These are phyloP conservation scores for Gaertneriomyces semiglobifer DNA, from an alignment of 192 early-diverging fungal species.

Conservation along the genomic window DNA sequence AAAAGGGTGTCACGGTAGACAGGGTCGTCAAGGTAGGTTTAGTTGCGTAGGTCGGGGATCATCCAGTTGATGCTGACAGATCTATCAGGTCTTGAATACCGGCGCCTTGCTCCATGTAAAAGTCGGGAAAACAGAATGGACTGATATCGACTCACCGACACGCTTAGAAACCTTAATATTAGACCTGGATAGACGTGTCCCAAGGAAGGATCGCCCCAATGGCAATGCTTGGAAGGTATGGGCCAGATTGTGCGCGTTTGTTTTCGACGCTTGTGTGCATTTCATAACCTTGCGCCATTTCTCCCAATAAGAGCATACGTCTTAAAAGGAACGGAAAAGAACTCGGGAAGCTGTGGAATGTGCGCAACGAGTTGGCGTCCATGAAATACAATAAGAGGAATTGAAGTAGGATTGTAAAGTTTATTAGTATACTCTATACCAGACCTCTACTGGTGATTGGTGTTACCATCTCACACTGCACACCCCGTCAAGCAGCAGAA, in stretches of 20 bases:
- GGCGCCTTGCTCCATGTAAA: not conserved
- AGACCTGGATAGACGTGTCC: conserved; percentile 15
- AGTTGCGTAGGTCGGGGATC: not conserved
- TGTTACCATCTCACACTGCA: no score
- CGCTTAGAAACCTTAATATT: conserved; percentile 13
- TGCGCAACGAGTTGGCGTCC: conserved; percentile 2
- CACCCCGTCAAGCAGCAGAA: no score
- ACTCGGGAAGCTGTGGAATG: not conserved
- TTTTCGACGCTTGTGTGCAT: no score
- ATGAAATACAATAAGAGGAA: not conserved
- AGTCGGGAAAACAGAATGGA: not conserved
- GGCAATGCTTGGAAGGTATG: conserved; percentile 26
- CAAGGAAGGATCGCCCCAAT: conserved; percentile 10
- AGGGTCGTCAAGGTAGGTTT: conserved; percentile 13
- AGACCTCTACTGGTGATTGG: no score
- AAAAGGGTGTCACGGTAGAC: conserved; percentile 11
- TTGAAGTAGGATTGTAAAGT: not conserved
- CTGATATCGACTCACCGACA: conserved; percentile 7
- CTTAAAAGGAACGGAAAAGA: conserved; percentile 7
- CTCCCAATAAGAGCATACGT: conserved; percentile 3
- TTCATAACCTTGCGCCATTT: no score
- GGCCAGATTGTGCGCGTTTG: no score
- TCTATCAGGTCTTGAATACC: not conserved
- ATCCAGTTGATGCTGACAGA: not conserved
- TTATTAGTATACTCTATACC: no score